Evolutionary conservation across 1,139 yeast species (phyloP), one percentile per base, ranked within the genome.

Genomic region (Taphrina betulina): DNA sequence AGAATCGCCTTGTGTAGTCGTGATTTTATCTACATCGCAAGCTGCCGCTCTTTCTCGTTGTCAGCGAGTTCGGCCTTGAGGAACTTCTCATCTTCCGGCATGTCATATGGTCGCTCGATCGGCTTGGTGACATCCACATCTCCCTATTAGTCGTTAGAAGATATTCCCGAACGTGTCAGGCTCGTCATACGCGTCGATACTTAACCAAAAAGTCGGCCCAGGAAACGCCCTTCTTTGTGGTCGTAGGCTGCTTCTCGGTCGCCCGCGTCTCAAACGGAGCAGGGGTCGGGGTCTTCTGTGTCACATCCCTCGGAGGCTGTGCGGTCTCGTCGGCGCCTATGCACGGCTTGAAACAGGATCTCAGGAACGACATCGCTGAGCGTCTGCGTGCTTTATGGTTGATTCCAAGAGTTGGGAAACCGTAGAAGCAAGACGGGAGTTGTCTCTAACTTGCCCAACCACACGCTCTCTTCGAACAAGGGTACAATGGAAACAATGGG

Each of bases 81-180:
- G 33, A 52, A 52, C 24, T 52, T 42, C 19, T 52, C 56, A 22
- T 42, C 51, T 51, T 52, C 56, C n/a, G 56, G 56, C 51, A 52
- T 38, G 17, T 50, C 54, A 22, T 26, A 19, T 0, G 54, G 54
- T 16, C 33, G 40, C 46, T 50, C 54, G 16, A 20, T 23, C n/a
- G 26, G 54, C 5, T 40, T 23, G 2, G 29, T 17, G 28, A n/a
- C 23, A 24, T 41, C 29, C 24, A 40, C 24, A 10, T 50, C 54
- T 5, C 54, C 54, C 54, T 50, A 36, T 3, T 3, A 4, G 12
- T 20, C n/a, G 16, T 33, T 20, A 33, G 34, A n/a, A 24, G 16
- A 5, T 14, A 10, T 19, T 17, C 24, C 10, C 22, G 16, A 3
- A 7, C 16, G 28, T 5, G 5, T 2, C 5, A 3, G 3, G 2